Evolutionary conservation across 495 filamentous ascomycete genomes (phyloP).

Genomic region (Evansstolkia leycettana): DNA sequence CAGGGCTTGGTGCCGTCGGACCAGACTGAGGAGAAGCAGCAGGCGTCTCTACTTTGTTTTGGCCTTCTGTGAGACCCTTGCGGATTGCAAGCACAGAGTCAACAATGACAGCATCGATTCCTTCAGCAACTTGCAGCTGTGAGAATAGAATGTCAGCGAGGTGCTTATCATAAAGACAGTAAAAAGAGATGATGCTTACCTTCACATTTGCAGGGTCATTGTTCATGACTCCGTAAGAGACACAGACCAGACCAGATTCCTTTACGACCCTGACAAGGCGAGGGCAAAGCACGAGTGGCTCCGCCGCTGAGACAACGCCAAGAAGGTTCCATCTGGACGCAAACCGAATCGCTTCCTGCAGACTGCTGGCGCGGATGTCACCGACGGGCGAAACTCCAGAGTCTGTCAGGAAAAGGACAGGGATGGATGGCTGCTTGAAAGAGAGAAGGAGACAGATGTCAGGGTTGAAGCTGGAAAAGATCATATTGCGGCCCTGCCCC

Average conservation of each 20-base stretch:
- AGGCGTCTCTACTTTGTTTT: slow-evolving; percentile 17
- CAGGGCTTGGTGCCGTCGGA: slow-evolving; percentile 12
- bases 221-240: slow-evolving; percentile 85
- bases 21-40: slow-evolving; percentile 13
- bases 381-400: slow-evolving; percentile 64
- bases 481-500: slow-evolving; percentile 64
- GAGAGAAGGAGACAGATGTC: slow-evolving; percentile 88
- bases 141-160: too few relatives aligned
- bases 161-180: too few relatives aligned
- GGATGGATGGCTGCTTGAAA: slow-evolving; percentile 93
- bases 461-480: slow-evolving; percentile 95
- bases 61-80: slow-evolving; percentile 48
- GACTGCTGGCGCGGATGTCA: slow-evolving; percentile 80
- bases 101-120: slow-evolving; percentile 94
- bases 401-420: slow-evolving; percentile 88
- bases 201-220: slow-evolving; percentile 77
- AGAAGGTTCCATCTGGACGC: slow-evolving; percentile 89
- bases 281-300: slow-evolving; percentile 77
- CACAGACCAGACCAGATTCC: slow-evolving; percentile 84
- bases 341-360: slow-evolving; percentile 93
- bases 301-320: slow-evolving; percentile 74
- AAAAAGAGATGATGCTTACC: slow-evolving; percentile 34
- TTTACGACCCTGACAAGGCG: slow-evolving; percentile 94
- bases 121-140: slow-evolving; percentile 68
- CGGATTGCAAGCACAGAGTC: slow-evolving; percentile 80